Evolutionary conservation across 179 eudicot genomes (phyloP), one percentile per base, ranked within the genome.

Genomic region (Beta lomatogona): DNA sequence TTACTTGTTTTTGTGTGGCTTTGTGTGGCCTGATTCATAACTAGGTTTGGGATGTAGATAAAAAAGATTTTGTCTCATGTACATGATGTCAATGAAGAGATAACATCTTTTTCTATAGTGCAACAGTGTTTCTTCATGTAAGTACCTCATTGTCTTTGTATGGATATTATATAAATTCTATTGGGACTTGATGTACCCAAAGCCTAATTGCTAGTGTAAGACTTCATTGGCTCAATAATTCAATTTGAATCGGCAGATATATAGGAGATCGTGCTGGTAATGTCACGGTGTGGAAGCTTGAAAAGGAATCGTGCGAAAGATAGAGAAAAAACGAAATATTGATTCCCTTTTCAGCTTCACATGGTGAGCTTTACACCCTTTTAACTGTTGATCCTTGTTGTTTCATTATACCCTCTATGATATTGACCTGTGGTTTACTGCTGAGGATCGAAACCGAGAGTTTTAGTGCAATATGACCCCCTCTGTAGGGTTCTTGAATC

Each of bases 31-130:
- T 70, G 10, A 21, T 21, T 73, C 71, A 52, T 66, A 67, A 48
- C 79, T 84, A 97, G 99, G 97, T 93, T 36, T 97, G 99, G 99
- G 93, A 93, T 78, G 65, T 93, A 70, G 91, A 93, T 28, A 89
- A 73, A 76, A 76, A 92, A 87, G 83, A 45, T 83, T n/a, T 74
- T 94, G 85, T 82, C 85, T 79, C 84, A 88, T 83, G 89, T 87
- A 41, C 91, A 94, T 76, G 85, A 83, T 77, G 89, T 72, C 81
- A 83, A 80, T 76, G 88, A 81, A 82, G 97, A 91, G 77, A 90
- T 97, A 80, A 88, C 98, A 70, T 90, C 97, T 71, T 77, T 93
- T 60, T 74, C 91, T 11, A 81, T 89, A 73, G 21, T 94, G 81
- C 98, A 86, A 57, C 93, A 83, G 12, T 86, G 87, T 82, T 82